A percentile compares a stretch with the other conserved stretches of the same genome.
Evolutionary conservation across 2,329 filamentous ascomycete species (phyloP).

Genomic region (Apiospora aurea): DNA sequence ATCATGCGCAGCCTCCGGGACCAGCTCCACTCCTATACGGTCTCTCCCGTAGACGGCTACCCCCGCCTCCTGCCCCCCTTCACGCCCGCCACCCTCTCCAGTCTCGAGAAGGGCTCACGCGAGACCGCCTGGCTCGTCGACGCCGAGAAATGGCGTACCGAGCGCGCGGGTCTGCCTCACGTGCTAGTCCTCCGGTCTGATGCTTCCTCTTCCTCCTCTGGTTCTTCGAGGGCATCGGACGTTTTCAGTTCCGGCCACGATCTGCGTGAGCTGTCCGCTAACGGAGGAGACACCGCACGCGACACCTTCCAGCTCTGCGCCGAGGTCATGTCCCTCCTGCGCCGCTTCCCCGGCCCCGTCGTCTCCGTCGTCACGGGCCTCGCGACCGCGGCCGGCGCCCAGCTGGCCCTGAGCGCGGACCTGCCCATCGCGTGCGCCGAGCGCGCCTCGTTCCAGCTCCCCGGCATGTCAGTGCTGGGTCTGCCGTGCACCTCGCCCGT

Average conservation of each 20-base stretch:
- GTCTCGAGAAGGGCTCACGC: slow-evolving; percentile 26
- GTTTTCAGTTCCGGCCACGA: slow-evolving; percentile 45
- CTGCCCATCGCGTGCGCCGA: slow-evolving; percentile 36
- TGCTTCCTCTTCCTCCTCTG: neutral
- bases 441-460: slow-evolving; percentile 37
- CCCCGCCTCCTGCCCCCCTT: slow-evolving; percentile 40
- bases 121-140: slow-evolving; percentile 41
- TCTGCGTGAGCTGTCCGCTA: slow-evolving; percentile 36
- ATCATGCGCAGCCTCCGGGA: slow-evolving; percentile 36
- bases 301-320: slow-evolving; percentile 40
- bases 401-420: slow-evolving; percentile 44
- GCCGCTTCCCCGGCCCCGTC: slow-evolving; percentile 41
- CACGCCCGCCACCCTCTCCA: slow-evolving; percentile 31
- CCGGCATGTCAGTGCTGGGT: slow-evolving; percentile 39
- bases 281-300: slow-evolving; percentile 26
- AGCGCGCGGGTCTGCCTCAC: slow-evolving; percentile 36
- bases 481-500: slow-evolving; percentile 43
- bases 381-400: slow-evolving; percentile 42
- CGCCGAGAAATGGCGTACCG: slow-evolving; percentile 33
- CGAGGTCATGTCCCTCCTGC: slow-evolving; percentile 43
- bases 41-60: slow-evolving; percentile 32
- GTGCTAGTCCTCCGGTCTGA: slow-evolving; percentile 42
- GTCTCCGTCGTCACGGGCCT: slow-evolving; percentile 42
- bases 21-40: slow-evolving; percentile 37
- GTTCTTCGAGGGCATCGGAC: slow-evolving; percentile 18